These are phyloP conservation scores for Umbelopsis vinacea DNA, from an alignment of 192 early-diverging fungal species.

Conservation along the genomic window DNA sequence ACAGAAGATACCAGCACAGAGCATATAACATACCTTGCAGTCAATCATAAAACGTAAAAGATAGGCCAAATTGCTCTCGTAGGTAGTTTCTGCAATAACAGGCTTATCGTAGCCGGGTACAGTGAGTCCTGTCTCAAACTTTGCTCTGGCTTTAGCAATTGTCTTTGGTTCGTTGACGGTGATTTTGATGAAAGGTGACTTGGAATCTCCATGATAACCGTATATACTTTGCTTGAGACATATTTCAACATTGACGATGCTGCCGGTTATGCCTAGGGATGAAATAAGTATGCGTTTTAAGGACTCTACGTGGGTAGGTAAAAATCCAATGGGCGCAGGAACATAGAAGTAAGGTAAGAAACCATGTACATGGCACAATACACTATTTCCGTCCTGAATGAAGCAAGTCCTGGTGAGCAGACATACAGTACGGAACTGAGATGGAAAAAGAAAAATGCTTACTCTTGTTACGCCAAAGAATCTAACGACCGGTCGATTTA, in stretches of 20 bases:
- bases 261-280: constrained; percentile 35
- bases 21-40: constrained; percentile 51
- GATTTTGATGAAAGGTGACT: constrained; percentile 82
- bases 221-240: constrained; percentile 81
- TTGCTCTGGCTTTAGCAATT: constrained; percentile 36
- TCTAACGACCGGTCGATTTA: constrained; percentile 65
- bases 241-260: constrained; percentile 68
- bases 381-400: constrained; percentile 78
- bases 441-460: constrained; percentile 6
- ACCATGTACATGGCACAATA: constrained; percentile 87
- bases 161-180: constrained; percentile 62
- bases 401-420: not conserved
- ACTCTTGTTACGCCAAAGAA: constrained; percentile 89
- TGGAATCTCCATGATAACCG: constrained; percentile 85
- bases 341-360: constrained; percentile 96
- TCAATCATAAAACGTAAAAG: constrained; percentile 97
- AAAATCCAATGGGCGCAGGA: constrained; percentile 82
- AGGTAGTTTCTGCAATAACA: constrained; percentile 59
- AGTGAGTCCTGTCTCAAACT: constrained; percentile 56
- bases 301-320: constrained; percentile 57
- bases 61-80: constrained; percentile 90
- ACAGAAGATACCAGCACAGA: not conserved
- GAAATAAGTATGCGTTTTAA: constrained; percentile 55
- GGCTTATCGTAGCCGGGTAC: constrained; percentile 54
- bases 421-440: not conserved